phyloP scores from a whole-genome alignment of 2,329 filamentous ascomycete species.

The Ceratocystiopsis sp. region DNA sequence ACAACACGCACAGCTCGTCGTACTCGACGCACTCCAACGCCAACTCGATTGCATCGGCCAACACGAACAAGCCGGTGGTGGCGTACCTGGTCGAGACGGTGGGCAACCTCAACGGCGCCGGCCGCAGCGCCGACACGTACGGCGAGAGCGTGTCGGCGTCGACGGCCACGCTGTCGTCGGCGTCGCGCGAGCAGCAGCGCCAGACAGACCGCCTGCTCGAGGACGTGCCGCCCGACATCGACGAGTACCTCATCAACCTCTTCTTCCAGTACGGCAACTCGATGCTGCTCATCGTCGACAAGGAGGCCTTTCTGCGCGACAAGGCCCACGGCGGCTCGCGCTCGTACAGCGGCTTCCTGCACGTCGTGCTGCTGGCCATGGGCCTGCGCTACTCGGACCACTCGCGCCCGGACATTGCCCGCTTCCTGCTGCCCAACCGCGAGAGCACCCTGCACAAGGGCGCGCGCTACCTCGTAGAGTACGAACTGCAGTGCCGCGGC shows the following conservation, averaged over 20 bases:
- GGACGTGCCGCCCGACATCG: constrained; percentile 3
- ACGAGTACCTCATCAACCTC: constrained; percentile 6
- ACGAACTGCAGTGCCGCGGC: constrained; percentile 5
- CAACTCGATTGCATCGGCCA: not conserved
- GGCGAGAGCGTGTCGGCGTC: not conserved
- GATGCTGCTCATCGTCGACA: constrained; percentile 6
- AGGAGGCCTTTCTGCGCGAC: constrained; percentile 3
- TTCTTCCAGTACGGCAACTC: constrained; percentile 6
- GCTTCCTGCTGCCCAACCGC: constrained; percentile 1
- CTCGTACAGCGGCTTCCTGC: constrained; percentile 7
- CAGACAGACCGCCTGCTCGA: not conserved
- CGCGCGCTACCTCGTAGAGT: constrained; percentile 4
- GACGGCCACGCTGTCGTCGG: not conserved
- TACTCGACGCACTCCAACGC: not conserved
- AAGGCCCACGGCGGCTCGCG: constrained; percentile 4
- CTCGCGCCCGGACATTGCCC: constrained; percentile 2
- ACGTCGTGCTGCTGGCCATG: constrained; percentile 6
- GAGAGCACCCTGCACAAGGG: constrained; percentile 5
- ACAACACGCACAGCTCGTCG: not conserved
- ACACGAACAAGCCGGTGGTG: not conserved
- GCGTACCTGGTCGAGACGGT: not conserved
- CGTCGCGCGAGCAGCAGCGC: not conserved
- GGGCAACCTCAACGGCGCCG: too few relatives aligned
- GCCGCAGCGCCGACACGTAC: not conserved
- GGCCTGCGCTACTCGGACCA: constrained; percentile 7